Evolutionary conservation across 305 asterid species (phyloP).

Genomic region (Solanum hybrid): DNA sequence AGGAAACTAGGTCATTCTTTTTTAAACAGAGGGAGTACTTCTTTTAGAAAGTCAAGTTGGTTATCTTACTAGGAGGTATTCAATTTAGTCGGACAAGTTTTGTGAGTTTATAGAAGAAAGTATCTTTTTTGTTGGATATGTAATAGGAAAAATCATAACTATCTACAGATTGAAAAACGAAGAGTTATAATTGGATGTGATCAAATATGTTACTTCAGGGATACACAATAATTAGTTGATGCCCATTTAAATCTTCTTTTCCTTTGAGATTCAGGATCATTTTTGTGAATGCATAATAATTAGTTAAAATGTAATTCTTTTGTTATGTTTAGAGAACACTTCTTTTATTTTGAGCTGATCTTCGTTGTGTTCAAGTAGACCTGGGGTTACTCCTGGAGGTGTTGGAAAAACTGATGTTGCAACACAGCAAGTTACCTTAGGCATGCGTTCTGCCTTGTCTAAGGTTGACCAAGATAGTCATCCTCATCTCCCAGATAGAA

Average conservation of each 20-base stretch:
- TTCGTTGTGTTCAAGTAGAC: conserved; percentile 26
- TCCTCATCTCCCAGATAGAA: conserved; percentile 63
- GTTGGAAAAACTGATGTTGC: conserved; percentile 59
- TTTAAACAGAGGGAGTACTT: not conserved
- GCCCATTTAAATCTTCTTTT: not conserved
- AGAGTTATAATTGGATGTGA: not conserved
- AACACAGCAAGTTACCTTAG: conserved; percentile 46
- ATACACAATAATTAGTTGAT: not conserved
- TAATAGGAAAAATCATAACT: not conserved
- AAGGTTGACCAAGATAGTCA: conserved; percentile 62
- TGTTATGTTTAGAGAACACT: not conserved
- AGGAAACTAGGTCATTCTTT: not conserved
- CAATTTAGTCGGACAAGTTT: not conserved
- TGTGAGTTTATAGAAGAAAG: not conserved
- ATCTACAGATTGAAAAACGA: not conserved
- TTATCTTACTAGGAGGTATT: not conserved
- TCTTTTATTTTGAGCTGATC: not conserved
- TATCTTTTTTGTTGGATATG: not conserved
- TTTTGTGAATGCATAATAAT: not conserved
- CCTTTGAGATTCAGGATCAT: not conserved
- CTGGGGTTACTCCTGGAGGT: conserved; percentile 63
- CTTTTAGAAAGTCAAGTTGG: not conserved
- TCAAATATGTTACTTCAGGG: not conserved
- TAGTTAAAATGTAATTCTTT: not conserved
- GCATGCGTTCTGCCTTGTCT: conserved; percentile 55